Base-by-base conservation (phyloP, 345 rosid species). In the Bretschneidera sinensis region DNA sequence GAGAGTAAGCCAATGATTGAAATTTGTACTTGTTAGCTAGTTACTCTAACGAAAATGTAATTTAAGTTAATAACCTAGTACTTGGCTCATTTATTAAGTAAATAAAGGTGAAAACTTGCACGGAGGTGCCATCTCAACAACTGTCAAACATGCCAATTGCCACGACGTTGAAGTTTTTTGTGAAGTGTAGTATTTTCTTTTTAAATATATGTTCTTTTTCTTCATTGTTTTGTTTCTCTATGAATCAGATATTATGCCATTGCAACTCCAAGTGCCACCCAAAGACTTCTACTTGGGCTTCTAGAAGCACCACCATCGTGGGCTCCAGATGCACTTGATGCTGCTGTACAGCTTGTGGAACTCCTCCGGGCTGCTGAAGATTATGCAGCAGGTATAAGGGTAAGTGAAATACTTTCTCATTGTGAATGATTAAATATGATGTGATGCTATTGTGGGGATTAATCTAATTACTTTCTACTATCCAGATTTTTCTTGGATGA, bases 241-340 rank as follows among this genome's bases (percentile, higher is more conserved):
- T 55, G 43, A 50, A 54, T 63, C 73, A 92, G 98, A 68, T 92
- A 92, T 77, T 92, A 92, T 52, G 94, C 98, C 61, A 75, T 92
- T 64, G 98, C 98, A 63, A 92, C 97, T 64, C 98, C 98, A 60
- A 92, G 98, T 79, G 97, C 98, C 65, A 92, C 98, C 53, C 98
- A 87, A 66, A 74, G 98, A 65, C 91, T 92, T 67, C 98, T 92
- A 67, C 81, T 92, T 74, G 98, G 98, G 77, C 97, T 92, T 61
- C 75, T 92, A 33, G 98, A 92, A 81, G 98, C 98, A 54, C 98
- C 97, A 0, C 98, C 98, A 11, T 92, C 98, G 4, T 92, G 98
- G 98, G 98, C 98, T 49, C 97, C 98, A 2, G 98, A 92, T 81
- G 98, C 98, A 54, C 97, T 92, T 59, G 98, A 92, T 85, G 98